phyloP scores from a whole-genome alignment of 1,139 yeast genomes.

The Magnusiomyces suaveolens region DNA sequence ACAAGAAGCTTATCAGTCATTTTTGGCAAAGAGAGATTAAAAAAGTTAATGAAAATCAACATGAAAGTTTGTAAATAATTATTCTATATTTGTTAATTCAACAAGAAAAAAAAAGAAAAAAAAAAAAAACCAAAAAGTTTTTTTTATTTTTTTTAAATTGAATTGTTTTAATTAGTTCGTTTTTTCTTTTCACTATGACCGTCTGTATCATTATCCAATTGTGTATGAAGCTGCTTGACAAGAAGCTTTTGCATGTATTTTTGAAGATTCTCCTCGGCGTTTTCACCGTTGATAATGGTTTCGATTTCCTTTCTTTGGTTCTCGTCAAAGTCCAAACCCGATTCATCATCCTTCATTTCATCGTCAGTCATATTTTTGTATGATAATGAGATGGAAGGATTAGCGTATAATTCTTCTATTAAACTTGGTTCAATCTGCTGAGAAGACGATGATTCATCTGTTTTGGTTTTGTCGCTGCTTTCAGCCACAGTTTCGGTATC shows the following conservation, averaged over 20 bases:
- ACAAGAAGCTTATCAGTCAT: slow-evolving; percentile 59
- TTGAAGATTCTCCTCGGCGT: slow-evolving; percentile 68
- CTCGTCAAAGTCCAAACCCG: slow-evolving; percentile 33
- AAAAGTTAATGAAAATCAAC: background rate
- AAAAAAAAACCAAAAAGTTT: background rate
- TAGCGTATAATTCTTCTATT: slow-evolving; percentile 3
- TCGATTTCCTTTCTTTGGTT: slow-evolving; percentile 58
- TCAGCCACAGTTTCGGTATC: slow-evolving; percentile 2
- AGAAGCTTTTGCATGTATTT: slow-evolving; percentile 59
- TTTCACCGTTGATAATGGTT: slow-evolving; percentile 62
- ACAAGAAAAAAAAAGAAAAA: background rate
- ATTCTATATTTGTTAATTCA: background rate
- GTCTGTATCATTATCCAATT: slow-evolving; percentile 24
- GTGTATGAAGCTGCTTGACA: slow-evolving; percentile 30
- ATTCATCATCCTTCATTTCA: slow-evolving; percentile 19
- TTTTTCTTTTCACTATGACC: slow-evolving; percentile 12
- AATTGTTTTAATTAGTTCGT: background rate
- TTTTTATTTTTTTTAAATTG: background rate
- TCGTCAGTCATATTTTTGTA: slow-evolving; percentile 12
- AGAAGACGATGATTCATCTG: background rate
- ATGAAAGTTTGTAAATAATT: background rate
- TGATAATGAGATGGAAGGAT: slow-evolving; percentile 1
- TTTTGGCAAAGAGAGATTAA: slow-evolving; percentile 24
- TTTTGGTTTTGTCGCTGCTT: background rate
- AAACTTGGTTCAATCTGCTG: background rate